Percentiles rank a stretch among this genome's conserved stretches.
These are phyloP conservation scores for Sedum album DNA, from an alignment of 164 flowering plant genomes.

Conservation along the genomic window DNA sequence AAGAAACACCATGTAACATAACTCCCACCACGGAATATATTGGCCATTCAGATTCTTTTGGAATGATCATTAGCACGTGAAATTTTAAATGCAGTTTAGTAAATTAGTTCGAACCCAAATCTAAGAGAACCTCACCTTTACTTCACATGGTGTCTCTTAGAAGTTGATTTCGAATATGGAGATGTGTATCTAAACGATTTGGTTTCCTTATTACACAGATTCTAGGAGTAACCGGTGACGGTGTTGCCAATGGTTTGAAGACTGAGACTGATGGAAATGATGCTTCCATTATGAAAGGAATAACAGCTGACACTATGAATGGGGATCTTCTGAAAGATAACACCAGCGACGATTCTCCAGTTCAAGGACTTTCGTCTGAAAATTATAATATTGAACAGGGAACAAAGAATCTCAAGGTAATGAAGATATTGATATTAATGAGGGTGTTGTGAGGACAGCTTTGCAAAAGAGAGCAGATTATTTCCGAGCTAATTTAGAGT, in stretches of 20 bases:
- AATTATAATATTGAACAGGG: slow-evolving; percentile 22
- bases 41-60: background rate
- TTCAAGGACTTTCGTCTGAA: slow-evolving; percentile 40
- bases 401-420: slow-evolving; percentile 17
- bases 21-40: background rate
- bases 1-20: background rate
- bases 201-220: background rate
- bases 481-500: slow-evolving; percentile 61
- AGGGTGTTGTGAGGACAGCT: slow-evolving; percentile 50
- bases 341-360: slow-evolving; percentile 46
- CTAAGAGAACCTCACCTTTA: background rate
- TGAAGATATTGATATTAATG: slow-evolving; percentile 29
- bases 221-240: slow-evolving; percentile 2
- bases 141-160: background rate
- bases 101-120: too few species aligned
- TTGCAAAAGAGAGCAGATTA: slow-evolving; percentile 53
- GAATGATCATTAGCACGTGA: background rate
- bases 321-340: background rate
- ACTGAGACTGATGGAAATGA: background rate
- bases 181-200: background rate
- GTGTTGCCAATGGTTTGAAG: background rate
- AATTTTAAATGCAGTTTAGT: too few species aligned
- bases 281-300: background rate
- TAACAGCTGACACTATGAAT: background rate
- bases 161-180: background rate